These are phyloP conservation scores for Penicillium sp. DNA, from an alignment of 2,329 filamentous ascomycete genomes.

Conservation along the genomic window DNA sequence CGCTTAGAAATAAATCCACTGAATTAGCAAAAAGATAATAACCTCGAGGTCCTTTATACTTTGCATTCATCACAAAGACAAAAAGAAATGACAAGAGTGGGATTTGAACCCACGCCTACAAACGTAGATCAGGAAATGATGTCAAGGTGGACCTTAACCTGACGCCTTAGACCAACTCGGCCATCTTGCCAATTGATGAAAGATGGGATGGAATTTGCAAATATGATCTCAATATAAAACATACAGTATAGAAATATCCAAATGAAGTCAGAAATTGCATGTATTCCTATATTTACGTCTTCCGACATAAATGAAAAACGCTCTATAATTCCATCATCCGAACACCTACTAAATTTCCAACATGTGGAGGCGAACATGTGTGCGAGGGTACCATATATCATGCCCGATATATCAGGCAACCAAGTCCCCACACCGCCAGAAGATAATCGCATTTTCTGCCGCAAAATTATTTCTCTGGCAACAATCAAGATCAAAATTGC, in stretches of 20 bases:
- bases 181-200: conserved; percentile 28
- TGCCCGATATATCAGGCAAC: conserved; percentile 7
- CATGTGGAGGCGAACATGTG: neutral
- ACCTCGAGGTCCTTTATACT: neutral
- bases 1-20: neutral
- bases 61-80: neutral
- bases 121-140: conserved; percentile 21
- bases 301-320: neutral
- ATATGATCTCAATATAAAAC: neutral
- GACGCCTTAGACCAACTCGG: conserved; percentile 36
- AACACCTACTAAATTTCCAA: neutral
- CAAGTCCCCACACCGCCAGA: conserved; percentile 23
- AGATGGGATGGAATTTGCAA: neutral
- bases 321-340: neutral
- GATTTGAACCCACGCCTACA: conserved; percentile 24
- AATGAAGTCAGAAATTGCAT: neutral
- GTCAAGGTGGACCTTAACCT: conserved; percentile 34
- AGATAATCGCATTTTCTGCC: conserved; percentile 36
- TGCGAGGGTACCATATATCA: neutral
- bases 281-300: no score
- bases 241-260: neutral
- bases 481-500: conserved; percentile 16
- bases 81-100: conserved; percentile 22
- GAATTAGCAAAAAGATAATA: neutral
- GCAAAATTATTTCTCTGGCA: conserved; percentile 29